phyloP scores from a whole-genome alignment of 768 basidiomycete species.

The Russula griseocarnosa region DNA sequence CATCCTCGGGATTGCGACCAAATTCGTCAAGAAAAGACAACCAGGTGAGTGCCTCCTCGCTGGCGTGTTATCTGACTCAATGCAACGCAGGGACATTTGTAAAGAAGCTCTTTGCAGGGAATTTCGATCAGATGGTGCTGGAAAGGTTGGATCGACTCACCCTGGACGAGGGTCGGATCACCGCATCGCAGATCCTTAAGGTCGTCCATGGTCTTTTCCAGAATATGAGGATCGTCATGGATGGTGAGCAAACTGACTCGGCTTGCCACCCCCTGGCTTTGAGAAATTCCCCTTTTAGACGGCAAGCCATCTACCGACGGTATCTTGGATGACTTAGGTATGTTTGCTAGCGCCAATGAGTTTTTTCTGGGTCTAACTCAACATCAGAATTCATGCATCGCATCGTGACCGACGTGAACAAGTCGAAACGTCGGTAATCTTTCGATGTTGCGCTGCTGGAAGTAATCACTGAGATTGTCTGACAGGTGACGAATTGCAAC shows the following conservation, averaged over 20 bases:
- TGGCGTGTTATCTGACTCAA: neutral
- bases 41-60: neutral
- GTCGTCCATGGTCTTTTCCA: neutral
- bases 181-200: neutral
- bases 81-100: neutral
- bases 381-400: neutral
- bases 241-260: neutral
- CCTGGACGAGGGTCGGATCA: neutral
- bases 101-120: neutral
- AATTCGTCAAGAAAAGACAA: neutral
- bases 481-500: neutral
- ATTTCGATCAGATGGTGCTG: neutral
- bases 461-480: neutral
- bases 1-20: neutral
- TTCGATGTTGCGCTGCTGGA: too few species aligned
- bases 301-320: neutral
- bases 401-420: too few species aligned
- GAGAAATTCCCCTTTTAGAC: neutral
- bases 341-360: neutral
- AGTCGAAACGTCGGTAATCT: neutral
- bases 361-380: neutral
- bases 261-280: neutral
- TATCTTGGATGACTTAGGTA: neutral
- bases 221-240: neutral
- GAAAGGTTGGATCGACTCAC: neutral